Conservation (phyloP, 129 eudicot genomes). For the Pseudognaphalium luteoalbum region DNA sequence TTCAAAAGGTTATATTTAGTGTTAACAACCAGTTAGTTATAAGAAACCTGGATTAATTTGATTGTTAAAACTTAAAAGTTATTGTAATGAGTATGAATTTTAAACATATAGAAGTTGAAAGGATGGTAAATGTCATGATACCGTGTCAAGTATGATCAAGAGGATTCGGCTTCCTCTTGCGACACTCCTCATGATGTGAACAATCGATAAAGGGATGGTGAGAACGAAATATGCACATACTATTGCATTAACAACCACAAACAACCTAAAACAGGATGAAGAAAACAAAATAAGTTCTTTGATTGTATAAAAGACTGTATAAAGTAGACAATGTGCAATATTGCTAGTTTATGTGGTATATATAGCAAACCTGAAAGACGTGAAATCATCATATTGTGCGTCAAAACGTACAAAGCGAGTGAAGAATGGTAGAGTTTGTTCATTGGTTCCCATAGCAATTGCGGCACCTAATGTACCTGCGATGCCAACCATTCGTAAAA, state of each 20-base stretch:
- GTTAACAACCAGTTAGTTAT: neutral
- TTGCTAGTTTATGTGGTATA: neutral
- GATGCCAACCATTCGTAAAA: conserved; percentile 53
- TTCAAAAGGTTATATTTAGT: neutral
- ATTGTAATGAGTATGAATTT: neutral
- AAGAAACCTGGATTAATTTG: neutral
- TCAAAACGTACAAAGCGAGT: conserved; percentile 46
- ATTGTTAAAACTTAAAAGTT: too few relatives aligned
- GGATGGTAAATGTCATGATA: conserved; percentile 7
- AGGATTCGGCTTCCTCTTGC: conserved; percentile 56
- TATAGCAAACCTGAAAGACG: conserved; percentile 54
- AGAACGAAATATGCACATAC: conserved; percentile 62
- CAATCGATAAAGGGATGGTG: conserved; percentile 63
- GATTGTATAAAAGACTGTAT: neutral
- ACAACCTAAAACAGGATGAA: conserved; percentile 46
- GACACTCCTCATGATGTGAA: conserved; percentile 54
- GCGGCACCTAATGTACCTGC: conserved; percentile 71
- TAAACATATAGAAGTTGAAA: too few relatives aligned
- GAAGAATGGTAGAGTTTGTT: conserved; percentile 72
- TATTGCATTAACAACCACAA: conserved; percentile 63
- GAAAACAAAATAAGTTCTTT: neutral
- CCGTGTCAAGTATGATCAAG: conserved; percentile 68
- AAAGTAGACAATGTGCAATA: neutral
- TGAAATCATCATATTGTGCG: conserved; percentile 72
- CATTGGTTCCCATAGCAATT: conserved; percentile 75